Conservation (phyloP, 371 early-diverging fungal species). For the Circinella umbellata region DNA sequence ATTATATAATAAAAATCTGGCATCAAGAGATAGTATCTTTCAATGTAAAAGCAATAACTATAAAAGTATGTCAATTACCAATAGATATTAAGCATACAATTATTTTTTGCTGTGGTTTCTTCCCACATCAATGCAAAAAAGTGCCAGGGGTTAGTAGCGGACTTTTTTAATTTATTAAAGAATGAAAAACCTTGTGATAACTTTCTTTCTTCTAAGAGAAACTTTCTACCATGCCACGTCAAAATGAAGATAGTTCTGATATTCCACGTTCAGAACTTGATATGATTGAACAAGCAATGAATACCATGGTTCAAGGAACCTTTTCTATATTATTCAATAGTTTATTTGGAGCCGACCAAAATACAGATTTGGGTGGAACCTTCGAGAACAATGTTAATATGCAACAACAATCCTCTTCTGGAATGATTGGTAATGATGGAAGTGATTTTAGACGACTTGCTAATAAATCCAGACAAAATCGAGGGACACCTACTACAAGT, state of each 20-base stretch:
- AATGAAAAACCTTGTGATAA: no score
- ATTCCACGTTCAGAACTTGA: conserved; percentile 37
- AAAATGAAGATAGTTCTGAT: conserved; percentile 6
- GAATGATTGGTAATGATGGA: conserved; percentile 23
- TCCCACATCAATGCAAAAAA: no score
- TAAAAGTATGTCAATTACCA: no score
- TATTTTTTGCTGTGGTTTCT: no score
- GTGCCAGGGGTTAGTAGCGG: no score
- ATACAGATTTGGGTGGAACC: background rate
- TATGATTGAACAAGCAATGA: conserved; percentile 39
- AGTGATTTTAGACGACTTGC: conserved; percentile 43
- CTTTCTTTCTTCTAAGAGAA: no score
- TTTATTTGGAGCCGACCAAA: conserved; percentile 23
- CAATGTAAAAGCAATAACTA: no score
- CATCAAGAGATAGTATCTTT: no score
- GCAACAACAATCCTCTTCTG: background rate
- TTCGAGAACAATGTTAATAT: background rate
- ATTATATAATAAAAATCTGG: no score
- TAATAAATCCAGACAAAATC: conserved; percentile 32
- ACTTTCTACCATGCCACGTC: background rate
- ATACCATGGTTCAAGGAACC: conserved; percentile 40
- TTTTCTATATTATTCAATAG: conserved; percentile 34
- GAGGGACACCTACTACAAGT: conserved; percentile 6
- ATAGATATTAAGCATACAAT: no score
- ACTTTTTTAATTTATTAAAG: no score